Conservation (phyloP, 768 basidiomycete genomes). For the Lactifluus subvellereus region DNA sequence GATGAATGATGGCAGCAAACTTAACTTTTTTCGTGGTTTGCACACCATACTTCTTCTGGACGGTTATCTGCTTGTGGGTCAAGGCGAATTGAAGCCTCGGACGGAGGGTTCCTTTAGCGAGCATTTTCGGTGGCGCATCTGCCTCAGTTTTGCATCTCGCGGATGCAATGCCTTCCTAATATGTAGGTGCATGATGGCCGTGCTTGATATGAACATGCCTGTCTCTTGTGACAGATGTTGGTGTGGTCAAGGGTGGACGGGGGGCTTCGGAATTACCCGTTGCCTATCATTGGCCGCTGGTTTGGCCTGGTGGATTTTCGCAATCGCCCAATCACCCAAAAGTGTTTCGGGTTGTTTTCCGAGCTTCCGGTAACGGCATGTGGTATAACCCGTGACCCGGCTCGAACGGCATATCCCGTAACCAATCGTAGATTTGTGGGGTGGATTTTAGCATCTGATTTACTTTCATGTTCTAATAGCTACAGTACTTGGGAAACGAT, state of each 20-base stretch:
- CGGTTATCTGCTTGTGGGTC: background rate
- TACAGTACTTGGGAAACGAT: background rate
- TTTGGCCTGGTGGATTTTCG: background rate
- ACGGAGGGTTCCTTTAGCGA: conserved; percentile 4
- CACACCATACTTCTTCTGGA: background rate
- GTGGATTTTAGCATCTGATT: background rate
- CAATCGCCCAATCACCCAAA: background rate
- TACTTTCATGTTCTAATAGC: background rate
- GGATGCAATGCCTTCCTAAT: conserved; percentile 33
- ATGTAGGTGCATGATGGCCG: conserved; percentile 31
- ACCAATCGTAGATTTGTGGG: background rate
- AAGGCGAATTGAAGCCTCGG: conserved; percentile 4
- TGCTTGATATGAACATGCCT: conserved; percentile 32
- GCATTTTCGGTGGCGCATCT: conserved; percentile 35
- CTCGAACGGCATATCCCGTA: background rate
- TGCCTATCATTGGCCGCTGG: background rate
- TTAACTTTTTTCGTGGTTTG: background rate
- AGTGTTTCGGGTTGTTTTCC: background rate
- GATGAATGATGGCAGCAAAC: background rate
- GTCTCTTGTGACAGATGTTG: conserved; percentile 13
- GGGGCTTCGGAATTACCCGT: background rate
- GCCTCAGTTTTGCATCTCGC: conserved; percentile 36
- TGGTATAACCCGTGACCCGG: background rate
- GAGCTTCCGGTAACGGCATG: background rate
- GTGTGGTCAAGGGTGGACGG: background rate